Evolutionary conservation across 345 rosid species (phyloP).

Genomic region (Gossypium arboreum): DNA sequence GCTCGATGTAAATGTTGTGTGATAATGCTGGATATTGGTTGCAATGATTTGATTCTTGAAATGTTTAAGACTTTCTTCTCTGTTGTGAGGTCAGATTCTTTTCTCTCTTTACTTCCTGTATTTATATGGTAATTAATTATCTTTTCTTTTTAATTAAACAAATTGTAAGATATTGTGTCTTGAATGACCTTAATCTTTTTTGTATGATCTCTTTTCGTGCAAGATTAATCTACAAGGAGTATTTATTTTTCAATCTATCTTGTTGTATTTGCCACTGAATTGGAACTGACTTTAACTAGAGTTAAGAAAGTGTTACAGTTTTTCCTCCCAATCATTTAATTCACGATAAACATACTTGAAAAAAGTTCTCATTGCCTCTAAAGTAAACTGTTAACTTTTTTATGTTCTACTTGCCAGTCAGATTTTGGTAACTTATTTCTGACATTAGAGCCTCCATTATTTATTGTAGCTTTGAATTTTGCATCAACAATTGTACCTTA

Average conservation of each 20-base stretch:
- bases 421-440: not conserved
- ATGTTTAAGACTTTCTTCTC: conserved; percentile 79
- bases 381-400: not conserved
- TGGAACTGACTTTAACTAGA: not conserved
- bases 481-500: not conserved
- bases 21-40: conserved; percentile 66
- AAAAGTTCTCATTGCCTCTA: not conserved
- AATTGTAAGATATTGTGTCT: not conserved
- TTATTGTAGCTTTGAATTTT: conserved; percentile 2
- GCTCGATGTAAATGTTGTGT: conserved; percentile 71
- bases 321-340: not conserved
- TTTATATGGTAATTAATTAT: not conserved
- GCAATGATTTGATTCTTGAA: conserved; percentile 57
- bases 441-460: not conserved
- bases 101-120: conserved; percentile 2
- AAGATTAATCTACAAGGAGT: not conserved
- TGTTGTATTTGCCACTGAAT: not conserved
- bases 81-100: conserved; percentile 54
- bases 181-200: conserved; percentile 12
- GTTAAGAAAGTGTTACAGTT: not conserved
- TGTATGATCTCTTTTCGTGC: not conserved
- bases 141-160: not conserved
- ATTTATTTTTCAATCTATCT: not conserved
- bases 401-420: not conserved
- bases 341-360: not conserved